Evolutionary conservation across 129 eudicot genomes (phyloP), one percentile per base, ranked within the genome.

Genomic region (Tagetes erecta): DNA sequence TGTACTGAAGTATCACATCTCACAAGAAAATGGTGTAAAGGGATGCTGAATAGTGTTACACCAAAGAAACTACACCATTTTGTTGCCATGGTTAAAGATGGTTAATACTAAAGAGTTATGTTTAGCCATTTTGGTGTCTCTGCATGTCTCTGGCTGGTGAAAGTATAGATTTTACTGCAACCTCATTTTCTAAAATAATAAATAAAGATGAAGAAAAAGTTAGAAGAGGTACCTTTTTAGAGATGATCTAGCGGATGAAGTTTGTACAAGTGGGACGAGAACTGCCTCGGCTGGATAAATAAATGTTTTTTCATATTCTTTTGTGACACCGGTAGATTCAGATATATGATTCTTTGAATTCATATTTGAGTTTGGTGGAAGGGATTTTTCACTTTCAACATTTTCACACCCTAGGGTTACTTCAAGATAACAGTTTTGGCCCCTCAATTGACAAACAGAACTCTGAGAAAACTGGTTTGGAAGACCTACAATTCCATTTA

Each of bases 261-360:
- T 83, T 76, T 94, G 97, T 84, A 94, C 84, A 58, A 91, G 90
- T 1, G 99, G 99, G 65, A 94, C 96, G 80, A 94, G 87, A 67
- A 94, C 92, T 70, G 97, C 93, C 78, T 94, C 99, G 8, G 89
- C 64, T 44, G 99, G 99, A 82, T 94, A 94, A 71, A 94, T 86
- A 76, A 94, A 88, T 34, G 93, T 85, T 78, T 81, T 88, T 73
- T 90, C 96, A 78, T 68, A 80, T 53, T 81, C 80, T 75, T 73
- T 70, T 67, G 80, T 64, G 39, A 58, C 59, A 40, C 80, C 79
- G 49, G 86, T 73, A 67, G 91, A 69, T 52, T 85, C 92, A 9
- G 81, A 47, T 62, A 37, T 68, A 69, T 74, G 81, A 67, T 76
- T 81, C 83, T 84, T 88, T 20, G 80, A 46, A 58, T 83, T 79